Percentiles rank a stretch among this genome's conserved stretches.
Conservation (phyloP, 306 rosid genomes). For the Mucuna pruriens region DNA sequence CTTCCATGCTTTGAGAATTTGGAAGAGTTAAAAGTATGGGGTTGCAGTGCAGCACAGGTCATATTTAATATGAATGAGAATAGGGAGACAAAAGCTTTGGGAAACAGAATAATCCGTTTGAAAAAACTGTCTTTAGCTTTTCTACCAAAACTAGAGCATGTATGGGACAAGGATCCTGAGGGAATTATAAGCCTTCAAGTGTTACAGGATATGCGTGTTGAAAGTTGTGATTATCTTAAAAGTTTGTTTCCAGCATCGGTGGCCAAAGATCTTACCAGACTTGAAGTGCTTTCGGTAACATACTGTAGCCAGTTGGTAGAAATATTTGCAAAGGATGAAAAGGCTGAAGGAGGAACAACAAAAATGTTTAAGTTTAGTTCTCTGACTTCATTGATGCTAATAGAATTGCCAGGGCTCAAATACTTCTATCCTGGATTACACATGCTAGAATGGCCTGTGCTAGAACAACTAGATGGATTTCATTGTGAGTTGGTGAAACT, state of each 20-base stretch:
- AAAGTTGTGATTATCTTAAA: background rate
- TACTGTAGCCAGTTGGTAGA: background rate
- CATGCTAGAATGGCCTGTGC: background rate
- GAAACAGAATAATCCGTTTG: slow-evolving; percentile 12
- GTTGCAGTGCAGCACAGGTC: background rate
- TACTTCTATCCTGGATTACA: background rate
- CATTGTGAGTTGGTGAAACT: background rate
- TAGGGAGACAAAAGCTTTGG: background rate
- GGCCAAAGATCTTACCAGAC: slow-evolving; percentile 16
- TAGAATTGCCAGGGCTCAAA: background rate
- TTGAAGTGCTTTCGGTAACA: background rate
- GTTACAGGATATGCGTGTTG: background rate
- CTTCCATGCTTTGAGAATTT: slow-evolving; percentile 20
- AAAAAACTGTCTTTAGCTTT: background rate
- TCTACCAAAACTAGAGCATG: slow-evolving; percentile 25
- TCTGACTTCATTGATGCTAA: background rate
- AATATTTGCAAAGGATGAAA: background rate
- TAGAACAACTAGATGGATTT: background rate
- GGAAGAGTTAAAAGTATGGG: background rate
- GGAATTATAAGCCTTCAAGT: slow-evolving; percentile 1
- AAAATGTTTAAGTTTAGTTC: background rate
- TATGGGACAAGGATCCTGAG: slow-evolving; percentile 30
- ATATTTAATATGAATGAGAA: slow-evolving; percentile 11
- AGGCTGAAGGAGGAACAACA: background rate
- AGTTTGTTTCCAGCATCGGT: slow-evolving; percentile 34